Evolutionary conservation across 1,284 basidiomycete species (phyloP).

Genomic region (Ustilago lituana): DNA sequence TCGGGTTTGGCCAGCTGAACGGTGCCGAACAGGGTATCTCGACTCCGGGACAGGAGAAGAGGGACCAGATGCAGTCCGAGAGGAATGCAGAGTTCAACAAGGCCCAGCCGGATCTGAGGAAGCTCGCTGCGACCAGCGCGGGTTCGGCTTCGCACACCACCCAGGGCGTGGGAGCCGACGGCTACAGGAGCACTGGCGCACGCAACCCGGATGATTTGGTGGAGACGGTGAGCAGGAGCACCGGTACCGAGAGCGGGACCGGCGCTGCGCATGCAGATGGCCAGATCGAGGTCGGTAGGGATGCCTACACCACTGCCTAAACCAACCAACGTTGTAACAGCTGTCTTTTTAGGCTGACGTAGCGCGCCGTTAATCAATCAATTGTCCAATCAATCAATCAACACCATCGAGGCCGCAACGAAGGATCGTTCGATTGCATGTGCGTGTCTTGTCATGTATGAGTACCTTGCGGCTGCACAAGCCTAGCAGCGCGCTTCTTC

Average conservation of each 20-base stretch:
- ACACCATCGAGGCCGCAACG: no score
- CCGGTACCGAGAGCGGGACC: constrained; percentile 38
- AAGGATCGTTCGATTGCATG: no score
- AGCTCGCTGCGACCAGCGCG: constrained; percentile 22
- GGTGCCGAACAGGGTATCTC: constrained; percentile 41
- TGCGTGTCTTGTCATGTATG: no score
- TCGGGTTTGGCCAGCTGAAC: constrained; percentile 41
- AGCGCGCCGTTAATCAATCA: no score
- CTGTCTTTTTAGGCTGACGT: no score
- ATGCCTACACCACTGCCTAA: constrained; percentile 29
- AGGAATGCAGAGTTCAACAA: constrained; percentile 34
- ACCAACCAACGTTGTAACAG: no score
- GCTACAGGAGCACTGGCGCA: constrained; percentile 5
- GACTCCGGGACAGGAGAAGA: constrained; percentile 31
- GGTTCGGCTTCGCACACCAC: constrained; percentile 8
- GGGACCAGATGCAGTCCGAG: constrained; percentile 29
- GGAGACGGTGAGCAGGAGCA: constrained; percentile 19
- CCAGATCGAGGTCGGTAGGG: constrained; percentile 25
- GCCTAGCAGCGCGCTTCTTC: constrained; percentile 22
- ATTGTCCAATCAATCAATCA: no score
- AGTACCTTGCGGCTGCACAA: not conserved
- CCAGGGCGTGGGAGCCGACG: not conserved
- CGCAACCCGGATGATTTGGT: constrained; percentile 15
- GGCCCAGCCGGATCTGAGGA: constrained; percentile 21
- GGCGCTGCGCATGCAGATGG: constrained; percentile 2